phyloP scores from a whole-genome alignment of 192 early-diverging fungal species.

The Coemansia sp. region DNA sequence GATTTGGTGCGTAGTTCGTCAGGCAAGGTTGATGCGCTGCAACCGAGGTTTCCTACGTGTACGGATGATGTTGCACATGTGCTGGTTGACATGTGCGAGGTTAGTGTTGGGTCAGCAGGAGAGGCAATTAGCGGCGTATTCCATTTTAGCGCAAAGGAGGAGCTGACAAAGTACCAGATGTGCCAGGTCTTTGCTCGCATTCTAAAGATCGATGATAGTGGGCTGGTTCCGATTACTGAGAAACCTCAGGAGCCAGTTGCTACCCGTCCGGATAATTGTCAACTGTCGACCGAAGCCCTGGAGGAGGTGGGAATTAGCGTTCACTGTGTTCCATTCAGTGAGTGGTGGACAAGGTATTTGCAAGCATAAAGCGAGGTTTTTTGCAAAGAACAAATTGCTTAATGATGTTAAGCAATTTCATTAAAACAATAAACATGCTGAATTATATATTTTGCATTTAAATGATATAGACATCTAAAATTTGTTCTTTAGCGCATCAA shows the following conservation, averaged over 20 bases:
- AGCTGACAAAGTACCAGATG: slow-evolving; percentile 51
- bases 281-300: slow-evolving; percentile 25
- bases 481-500: slow-evolving; percentile 56
- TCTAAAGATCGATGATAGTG: slow-evolving; percentile 11
- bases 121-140: slow-evolving; percentile 22
- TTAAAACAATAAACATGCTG: too few relatives aligned
- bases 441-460: too few relatives aligned
- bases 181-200: slow-evolving; percentile 32
- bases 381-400: too few relatives aligned
- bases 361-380: not conserved
- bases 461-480: not conserved
- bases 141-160: slow-evolving; percentile 38
- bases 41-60: slow-evolving; percentile 80
- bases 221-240: slow-evolving; percentile 19
- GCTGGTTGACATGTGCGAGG: slow-evolving; percentile 61
- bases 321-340: slow-evolving; percentile 22
- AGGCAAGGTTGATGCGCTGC: slow-evolving; percentile 67
- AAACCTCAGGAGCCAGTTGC: slow-evolving; percentile 20
- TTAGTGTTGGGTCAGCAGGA: slow-evolving; percentile 12
- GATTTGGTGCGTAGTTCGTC: slow-evolving; percentile 52
- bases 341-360: slow-evolving; percentile 41
- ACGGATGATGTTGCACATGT: slow-evolving; percentile 71
- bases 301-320: slow-evolving; percentile 32
- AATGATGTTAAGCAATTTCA: too few relatives aligned
- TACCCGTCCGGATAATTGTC: slow-evolving; percentile 33